Percentiles rank a stretch among this genome's conserved stretches.
Conservation (phyloP, 1,284 basidiomycete species). For the Leccinum ponderosum region DNA sequence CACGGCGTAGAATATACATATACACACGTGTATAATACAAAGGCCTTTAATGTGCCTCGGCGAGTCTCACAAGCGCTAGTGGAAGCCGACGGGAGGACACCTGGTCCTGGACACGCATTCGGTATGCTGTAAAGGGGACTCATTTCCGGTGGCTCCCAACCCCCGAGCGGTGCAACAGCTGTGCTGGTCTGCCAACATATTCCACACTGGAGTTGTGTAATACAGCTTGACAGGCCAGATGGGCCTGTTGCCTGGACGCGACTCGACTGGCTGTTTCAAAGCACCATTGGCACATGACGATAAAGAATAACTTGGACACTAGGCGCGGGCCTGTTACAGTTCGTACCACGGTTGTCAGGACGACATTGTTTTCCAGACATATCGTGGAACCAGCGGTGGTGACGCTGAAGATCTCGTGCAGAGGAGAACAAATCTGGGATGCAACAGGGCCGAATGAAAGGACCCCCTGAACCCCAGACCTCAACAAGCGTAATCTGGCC, state of each 20-base stretch:
- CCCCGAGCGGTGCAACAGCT: not conserved
- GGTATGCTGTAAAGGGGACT: not conserved
- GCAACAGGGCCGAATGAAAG: not conserved
- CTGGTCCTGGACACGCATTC: too few relatives aligned
- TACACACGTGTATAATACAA: not conserved
- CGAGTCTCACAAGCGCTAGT: not conserved
- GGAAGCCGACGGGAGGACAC: not conserved
- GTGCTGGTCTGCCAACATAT: not conserved
- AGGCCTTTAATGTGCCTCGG: not conserved
- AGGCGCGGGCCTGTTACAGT: not conserved
- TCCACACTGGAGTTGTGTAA: not conserved
- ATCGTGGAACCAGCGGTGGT: not conserved
- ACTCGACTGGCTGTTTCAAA: not conserved
- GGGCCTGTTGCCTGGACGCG: not conserved
- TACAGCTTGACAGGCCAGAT: not conserved
- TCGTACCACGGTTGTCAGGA: not conserved
- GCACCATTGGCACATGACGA: not conserved
- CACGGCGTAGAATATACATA: not conserved
- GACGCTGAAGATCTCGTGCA: not conserved
- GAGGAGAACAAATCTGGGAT: not conserved
- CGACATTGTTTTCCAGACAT: not conserved
- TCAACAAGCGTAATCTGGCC: not conserved
- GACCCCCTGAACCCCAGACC: not conserved
- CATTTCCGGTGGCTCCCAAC: not conserved
- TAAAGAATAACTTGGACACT: not conserved